Evolutionary conservation across 148 eudicot species (phyloP).

Genomic region (Pharnaceum exiguum): DNA sequence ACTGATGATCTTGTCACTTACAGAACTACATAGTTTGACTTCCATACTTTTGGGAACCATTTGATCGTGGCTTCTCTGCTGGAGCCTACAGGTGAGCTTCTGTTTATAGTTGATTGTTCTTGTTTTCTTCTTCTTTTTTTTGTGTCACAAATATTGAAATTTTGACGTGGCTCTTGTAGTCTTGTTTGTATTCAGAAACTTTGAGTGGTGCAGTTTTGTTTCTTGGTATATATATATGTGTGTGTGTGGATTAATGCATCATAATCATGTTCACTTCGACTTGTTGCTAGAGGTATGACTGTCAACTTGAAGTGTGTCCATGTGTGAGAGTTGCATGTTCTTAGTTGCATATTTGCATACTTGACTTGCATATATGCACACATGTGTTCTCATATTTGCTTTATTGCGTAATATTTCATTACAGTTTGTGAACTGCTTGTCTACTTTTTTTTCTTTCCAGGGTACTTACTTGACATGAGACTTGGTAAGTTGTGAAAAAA

Average conservation of each 20-base stretch:
- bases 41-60: not conserved
- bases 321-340: too few relatives aligned
- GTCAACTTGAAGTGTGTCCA: too few relatives aligned
- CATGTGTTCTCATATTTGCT: too few relatives aligned
- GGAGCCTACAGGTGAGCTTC: constrained; percentile 23
- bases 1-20: constrained; percentile 9
- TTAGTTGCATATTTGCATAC: too few relatives aligned
- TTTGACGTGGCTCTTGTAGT: not conserved
- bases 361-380: too few relatives aligned
- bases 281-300: too few relatives aligned
- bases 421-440: not conserved
- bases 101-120: not conserved
- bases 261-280: too few relatives aligned
- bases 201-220: not conserved
- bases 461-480: not conserved
- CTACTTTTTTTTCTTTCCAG: constrained; percentile 10
- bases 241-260: too few relatives aligned
- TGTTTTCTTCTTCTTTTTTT: not conserved
- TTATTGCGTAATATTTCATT: too few relatives aligned
- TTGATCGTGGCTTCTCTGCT: not conserved
- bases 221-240: too few relatives aligned
- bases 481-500: not conserved
- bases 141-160: not conserved
- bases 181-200: not conserved
- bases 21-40: not conserved